These are phyloP conservation scores for Phytophthora pluvialis DNA, from an alignment of 352 stramenopile species.

Conservation along the genomic window DNA sequence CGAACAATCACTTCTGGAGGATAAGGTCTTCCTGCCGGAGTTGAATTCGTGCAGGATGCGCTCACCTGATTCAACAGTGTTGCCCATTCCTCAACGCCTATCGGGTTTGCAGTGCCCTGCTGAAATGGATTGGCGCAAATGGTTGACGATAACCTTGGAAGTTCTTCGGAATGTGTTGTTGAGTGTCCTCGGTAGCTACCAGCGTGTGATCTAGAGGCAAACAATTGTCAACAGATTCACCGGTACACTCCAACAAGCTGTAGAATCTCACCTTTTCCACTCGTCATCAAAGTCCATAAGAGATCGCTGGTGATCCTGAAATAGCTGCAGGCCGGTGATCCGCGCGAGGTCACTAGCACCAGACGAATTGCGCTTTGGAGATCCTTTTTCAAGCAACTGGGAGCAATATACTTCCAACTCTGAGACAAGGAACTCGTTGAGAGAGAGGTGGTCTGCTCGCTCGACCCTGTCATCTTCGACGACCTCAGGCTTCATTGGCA, in stretches of 20 bases:
- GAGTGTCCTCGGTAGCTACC: slow-evolving; percentile 25
- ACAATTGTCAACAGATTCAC: slow-evolving; percentile 2
- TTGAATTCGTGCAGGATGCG: slow-evolving; percentile 29
- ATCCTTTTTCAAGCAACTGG: slow-evolving; percentile 29
- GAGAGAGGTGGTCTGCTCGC: slow-evolving; percentile 41
- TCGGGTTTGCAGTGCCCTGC: not conserved
- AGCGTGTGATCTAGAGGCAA: slow-evolving; percentile 35
- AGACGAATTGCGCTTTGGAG: slow-evolving; percentile 13
- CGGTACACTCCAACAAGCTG: not conserved
- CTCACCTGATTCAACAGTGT: slow-evolving; percentile 35
- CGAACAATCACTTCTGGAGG: slow-evolving; percentile 5
- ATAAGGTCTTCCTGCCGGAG: not conserved
- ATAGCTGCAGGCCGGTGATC: slow-evolving; percentile 53
- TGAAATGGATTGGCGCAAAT: slow-evolving; percentile 40
- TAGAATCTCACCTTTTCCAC: slow-evolving; percentile 42
- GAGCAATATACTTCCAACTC: slow-evolving; percentile 57
- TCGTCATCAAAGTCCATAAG: slow-evolving; percentile 65
- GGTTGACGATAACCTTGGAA: slow-evolving; percentile 3
- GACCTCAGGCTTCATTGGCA: slow-evolving; percentile 23
- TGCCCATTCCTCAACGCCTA: slow-evolving; percentile 22
- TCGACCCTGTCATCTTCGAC: slow-evolving; percentile 26
- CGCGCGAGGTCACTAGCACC: slow-evolving; percentile 35
- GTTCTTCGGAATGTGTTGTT: slow-evolving; percentile 4
- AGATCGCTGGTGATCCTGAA: slow-evolving; percentile 51
- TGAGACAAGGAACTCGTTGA: slow-evolving; percentile 59